Conservation (phyloP, 106 monocot species). For the Cymbidium sinense region DNA sequence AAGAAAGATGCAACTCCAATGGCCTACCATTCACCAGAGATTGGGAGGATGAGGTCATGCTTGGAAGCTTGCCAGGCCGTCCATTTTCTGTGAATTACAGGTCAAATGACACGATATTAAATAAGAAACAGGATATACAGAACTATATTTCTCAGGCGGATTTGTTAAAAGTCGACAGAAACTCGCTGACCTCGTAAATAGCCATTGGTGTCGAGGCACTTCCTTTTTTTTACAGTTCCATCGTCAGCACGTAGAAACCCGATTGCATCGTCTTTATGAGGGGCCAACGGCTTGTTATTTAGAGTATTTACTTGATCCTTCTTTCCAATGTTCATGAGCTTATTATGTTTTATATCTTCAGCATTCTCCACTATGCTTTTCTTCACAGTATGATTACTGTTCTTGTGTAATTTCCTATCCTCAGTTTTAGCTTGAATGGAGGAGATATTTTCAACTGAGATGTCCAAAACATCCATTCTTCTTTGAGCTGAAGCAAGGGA, state of each 20-base stretch:
- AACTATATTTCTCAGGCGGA: background rate
- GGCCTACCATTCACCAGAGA: slow-evolving; percentile 5
- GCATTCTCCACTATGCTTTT: slow-evolving; percentile 24
- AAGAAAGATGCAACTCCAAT: no score
- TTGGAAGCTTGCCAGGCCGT: slow-evolving; percentile 51
- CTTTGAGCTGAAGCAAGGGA: background rate
- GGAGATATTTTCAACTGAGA: background rate
- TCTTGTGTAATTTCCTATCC: slow-evolving; percentile 15
- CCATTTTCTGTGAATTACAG: slow-evolving; percentile 49
- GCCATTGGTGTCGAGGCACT: slow-evolving; percentile 42
- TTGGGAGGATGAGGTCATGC: background rate
- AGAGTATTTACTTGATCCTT: slow-evolving; percentile 26
- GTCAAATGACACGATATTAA: slow-evolving; percentile 12
- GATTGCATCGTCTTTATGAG: slow-evolving; percentile 4
- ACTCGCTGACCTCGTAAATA: slow-evolving; percentile 46
- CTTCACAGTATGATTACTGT: slow-evolving; percentile 14
- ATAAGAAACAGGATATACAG: slow-evolving; percentile 10
- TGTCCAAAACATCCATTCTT: background rate
- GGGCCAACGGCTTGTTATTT: slow-evolving; percentile 23
- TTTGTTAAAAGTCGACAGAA: background rate
- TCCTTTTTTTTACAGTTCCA: slow-evolving; percentile 44
- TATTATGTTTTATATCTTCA: slow-evolving; percentile 2
- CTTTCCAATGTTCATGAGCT: slow-evolving; percentile 19
- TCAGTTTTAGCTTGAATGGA: slow-evolving; percentile 2
- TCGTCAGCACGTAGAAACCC: slow-evolving; percentile 11